Evolutionary conservation across 768 basidiomycete genomes (phyloP).

Genomic region (Chalciporus pseudorubinellus): DNA sequence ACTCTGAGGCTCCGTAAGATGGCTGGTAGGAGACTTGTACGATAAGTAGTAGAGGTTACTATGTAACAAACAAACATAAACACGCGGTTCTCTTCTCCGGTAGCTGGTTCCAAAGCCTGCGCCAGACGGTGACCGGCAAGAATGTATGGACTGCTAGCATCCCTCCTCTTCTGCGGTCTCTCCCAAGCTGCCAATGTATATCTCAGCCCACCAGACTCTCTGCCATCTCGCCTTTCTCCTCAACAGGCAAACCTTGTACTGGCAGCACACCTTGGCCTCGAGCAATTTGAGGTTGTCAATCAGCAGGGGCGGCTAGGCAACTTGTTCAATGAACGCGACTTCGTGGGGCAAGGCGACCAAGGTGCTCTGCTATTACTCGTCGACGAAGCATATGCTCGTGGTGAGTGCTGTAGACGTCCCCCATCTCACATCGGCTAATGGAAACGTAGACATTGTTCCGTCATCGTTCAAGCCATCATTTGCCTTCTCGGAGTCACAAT

Average conservation of each 20-base stretch:
- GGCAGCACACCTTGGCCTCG: conserved; percentile 70
- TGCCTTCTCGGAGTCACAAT: conserved; percentile 32
- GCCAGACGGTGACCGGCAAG: neutral
- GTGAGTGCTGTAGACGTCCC: conserved; percentile 35
- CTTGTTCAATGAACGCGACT: conserved; percentile 37
- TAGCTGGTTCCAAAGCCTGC: neutral
- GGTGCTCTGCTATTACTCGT: conserved; percentile 55
- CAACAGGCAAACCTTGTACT: conserved; percentile 59
- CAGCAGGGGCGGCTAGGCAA: conserved; percentile 22
- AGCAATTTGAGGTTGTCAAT: conserved; percentile 54
- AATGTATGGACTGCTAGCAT: conserved; percentile 24
- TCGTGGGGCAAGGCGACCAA: conserved; percentile 56
- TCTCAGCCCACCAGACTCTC: conserved; percentile 45
- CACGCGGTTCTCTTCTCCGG: conserved; percentile 3
- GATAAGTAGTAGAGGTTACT: too few species aligned
- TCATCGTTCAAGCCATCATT: conserved; percentile 49
- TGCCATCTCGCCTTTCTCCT: conserved; percentile 43
- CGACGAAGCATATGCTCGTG: conserved; percentile 52
- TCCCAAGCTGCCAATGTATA: conserved; percentile 58
- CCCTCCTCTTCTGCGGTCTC: conserved; percentile 33
- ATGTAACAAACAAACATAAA: conserved; percentile 24
- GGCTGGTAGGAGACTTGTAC: neutral
- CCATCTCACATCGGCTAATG: neutral
- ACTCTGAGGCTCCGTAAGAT: conserved; percentile 28
- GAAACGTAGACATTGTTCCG: conserved; percentile 54